Conservation (phyloP, 306 rosid genomes). For the Rosa chinensis region DNA sequence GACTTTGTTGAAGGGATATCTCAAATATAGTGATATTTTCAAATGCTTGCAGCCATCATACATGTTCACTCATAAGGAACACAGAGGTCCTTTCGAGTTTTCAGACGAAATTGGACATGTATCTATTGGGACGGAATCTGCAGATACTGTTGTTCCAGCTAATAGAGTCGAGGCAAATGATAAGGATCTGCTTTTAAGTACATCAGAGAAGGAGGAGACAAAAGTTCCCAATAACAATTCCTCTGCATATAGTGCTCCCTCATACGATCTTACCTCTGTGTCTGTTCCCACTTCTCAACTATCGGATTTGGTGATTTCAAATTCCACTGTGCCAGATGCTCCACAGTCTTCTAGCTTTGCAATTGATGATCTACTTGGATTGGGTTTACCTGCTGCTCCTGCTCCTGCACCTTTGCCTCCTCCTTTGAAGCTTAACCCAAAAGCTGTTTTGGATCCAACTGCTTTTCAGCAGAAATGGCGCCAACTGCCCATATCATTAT, state of each 20-base stretch:
- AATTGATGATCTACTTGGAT: constrained; percentile 88
- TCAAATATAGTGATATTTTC: constrained; percentile 18
- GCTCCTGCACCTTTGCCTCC: constrained; percentile 68
- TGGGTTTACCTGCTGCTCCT: constrained; percentile 53
- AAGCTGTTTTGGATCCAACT: constrained; percentile 82
- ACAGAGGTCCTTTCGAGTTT: constrained; percentile 88
- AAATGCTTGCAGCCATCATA: constrained; percentile 89
- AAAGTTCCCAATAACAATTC: constrained; percentile 59
- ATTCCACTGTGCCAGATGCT: constrained; percentile 40
- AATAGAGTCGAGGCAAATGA: constrained; percentile 90
- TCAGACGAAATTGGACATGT: constrained; percentile 88
- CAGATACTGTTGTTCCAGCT: constrained; percentile 74
- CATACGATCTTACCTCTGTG: constrained; percentile 53
- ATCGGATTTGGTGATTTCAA: constrained; percentile 52
- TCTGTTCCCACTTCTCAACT: constrained; percentile 58
- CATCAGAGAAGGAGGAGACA: constrained; percentile 81
- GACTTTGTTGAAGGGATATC: background rate
- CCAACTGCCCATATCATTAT: constrained; percentile 76
- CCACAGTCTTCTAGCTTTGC: constrained; percentile 57
- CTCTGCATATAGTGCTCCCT: constrained; percentile 83
- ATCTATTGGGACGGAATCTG: constrained; percentile 65
- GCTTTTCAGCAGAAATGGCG: constrained; percentile 99
- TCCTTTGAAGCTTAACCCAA: constrained; percentile 73
- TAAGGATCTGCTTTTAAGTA: constrained; percentile 90
- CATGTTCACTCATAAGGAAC: constrained; percentile 97